Conservation (phyloP, 306 rosid species). For the Datisca glomerata region DNA sequence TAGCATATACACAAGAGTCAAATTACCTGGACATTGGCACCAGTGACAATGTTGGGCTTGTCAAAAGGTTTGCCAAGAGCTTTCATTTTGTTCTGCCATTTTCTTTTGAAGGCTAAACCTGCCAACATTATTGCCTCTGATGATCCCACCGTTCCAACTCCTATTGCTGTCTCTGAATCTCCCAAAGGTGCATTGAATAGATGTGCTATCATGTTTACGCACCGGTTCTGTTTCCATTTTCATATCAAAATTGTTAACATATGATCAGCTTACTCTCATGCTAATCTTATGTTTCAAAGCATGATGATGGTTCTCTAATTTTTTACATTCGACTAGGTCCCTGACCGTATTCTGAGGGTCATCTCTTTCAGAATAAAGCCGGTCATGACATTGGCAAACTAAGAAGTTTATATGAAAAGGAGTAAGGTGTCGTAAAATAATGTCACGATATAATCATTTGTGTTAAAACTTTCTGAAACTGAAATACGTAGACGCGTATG, state of each 20-base stretch:
- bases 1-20: too few relatives aligned
- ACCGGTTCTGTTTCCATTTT: conserved; percentile 49
- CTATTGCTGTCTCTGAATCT: conserved; percentile 64
- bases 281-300: not conserved
- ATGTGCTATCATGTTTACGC: conserved; percentile 93
- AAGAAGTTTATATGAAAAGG: not conserved
- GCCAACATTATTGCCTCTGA: conserved; percentile 98
- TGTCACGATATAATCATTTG: too few relatives aligned
- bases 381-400: too few relatives aligned
- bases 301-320: not conserved
- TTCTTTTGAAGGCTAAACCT: conserved; percentile 90
- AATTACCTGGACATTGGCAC: conserved; percentile 88
- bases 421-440: too few relatives aligned
- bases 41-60: conserved; percentile 91
- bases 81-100: conserved; percentile 68
- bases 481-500: too few relatives aligned
- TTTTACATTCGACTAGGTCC: not conserved
- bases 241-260: not conserved
- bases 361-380: too few relatives aligned
- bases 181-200: conserved; percentile 76
- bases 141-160: conserved; percentile 92
- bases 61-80: conserved; percentile 52
- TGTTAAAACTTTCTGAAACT: too few relatives aligned
- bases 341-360: too few relatives aligned
- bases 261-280: not conserved